A percentile compares a stretch with the other conserved stretches of the same genome.
Evolutionary conservation across 1,284 basidiomycete genomes (phyloP).

Genomic region (Puccinia sorghi): DNA sequence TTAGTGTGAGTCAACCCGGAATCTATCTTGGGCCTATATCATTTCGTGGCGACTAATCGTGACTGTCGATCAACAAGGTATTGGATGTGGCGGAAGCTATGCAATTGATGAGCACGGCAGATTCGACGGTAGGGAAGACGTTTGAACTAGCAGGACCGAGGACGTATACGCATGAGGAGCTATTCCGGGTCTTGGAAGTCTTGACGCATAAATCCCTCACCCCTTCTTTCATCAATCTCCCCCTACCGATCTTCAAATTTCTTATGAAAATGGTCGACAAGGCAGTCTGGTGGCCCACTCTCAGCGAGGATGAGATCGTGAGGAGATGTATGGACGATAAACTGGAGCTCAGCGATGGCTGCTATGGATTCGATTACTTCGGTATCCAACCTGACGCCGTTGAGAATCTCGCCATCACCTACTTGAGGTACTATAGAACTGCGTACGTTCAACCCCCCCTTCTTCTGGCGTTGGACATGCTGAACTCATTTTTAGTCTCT

Average conservation of each 20-base stretch:
- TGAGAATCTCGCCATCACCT: conserved; percentile 86
- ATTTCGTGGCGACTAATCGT: no score
- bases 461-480: background rate
- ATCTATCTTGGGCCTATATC: no score
- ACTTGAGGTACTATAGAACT: conserved; percentile 82
- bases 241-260: conserved; percentile 71
- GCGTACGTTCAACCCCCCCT: conserved; percentile 17
- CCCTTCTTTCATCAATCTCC: conserved; percentile 72
- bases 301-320: conserved; percentile 84
- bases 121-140: conserved; percentile 67
- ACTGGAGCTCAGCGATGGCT: conserved; percentile 56
- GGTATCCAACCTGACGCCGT: conserved; percentile 74
- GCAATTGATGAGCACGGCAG: conserved; percentile 69
- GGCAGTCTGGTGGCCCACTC: conserved; percentile 83
- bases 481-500: background rate
- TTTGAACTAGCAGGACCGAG: conserved; percentile 86
- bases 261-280: conserved; percentile 71
- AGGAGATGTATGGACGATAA: conserved; percentile 82
- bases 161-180: conserved; percentile 78
- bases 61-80: conserved; percentile 60
- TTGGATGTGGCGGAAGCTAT: conserved; percentile 94
- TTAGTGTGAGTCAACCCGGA: conserved; percentile 31
- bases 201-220: conserved; percentile 69
- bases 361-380: conserved; percentile 63
- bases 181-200: conserved; percentile 76